Conservation (phyloP, 177 flowering plant species). For the Vitis hybrid region DNA sequence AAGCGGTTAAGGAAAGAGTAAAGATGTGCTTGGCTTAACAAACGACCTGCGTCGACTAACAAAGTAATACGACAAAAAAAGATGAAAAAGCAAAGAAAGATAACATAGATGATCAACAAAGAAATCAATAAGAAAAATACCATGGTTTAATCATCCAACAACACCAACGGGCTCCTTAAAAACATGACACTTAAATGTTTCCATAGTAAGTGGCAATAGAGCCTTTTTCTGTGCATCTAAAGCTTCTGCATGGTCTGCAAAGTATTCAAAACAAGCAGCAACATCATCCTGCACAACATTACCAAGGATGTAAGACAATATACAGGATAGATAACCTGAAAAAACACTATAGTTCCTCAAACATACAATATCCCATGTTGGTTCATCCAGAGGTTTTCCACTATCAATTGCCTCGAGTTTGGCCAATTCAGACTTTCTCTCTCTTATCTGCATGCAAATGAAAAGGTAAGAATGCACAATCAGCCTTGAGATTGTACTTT, state of each 20-base stretch:
- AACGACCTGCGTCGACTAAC: not conserved
- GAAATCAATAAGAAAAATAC: conserved; percentile 25
- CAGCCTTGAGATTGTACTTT: not conserved
- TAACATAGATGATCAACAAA: not conserved
- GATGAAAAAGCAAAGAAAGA: conserved; percentile 1
- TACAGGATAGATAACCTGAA: not conserved
- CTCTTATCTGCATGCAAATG: conserved; percentile 53
- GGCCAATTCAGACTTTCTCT: conserved; percentile 67
- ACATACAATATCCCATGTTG: conserved; percentile 93
- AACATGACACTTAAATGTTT: conserved; percentile 67
- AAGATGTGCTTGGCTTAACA: too few species aligned
- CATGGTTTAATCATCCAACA: conserved; percentile 95
- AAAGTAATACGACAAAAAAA: not conserved
- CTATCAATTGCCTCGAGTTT: conserved; percentile 81
- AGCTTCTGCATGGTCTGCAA: conserved; percentile 91
- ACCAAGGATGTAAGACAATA: conserved; percentile 13
- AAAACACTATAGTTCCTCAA: not conserved
- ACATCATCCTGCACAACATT: conserved; percentile 79
- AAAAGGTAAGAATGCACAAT: not conserved
- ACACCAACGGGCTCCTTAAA: conserved; percentile 88
- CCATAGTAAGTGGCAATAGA: conserved; percentile 78
- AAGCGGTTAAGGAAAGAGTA: too few species aligned
- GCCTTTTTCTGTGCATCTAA: conserved; percentile 81
- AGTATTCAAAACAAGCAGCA: conserved; percentile 90
- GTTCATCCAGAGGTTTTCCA: conserved; percentile 96